Evolutionary conservation across 805 yeast species (phyloP), one percentile per base, ranked within the genome.

Genomic region (Candida germanica): DNA sequence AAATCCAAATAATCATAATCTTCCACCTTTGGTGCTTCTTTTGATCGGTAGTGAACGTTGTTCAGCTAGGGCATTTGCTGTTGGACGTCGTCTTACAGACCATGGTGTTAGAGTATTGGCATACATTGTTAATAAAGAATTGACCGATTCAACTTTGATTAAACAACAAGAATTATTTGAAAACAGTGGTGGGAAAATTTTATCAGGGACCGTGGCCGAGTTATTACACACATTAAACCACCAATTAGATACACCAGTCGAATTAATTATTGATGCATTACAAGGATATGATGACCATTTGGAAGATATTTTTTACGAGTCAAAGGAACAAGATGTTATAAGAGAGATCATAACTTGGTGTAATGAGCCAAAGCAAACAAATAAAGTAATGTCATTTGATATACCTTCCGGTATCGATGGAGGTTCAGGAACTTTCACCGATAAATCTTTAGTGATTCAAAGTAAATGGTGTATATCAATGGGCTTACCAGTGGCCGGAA

Each of bases 351-450:
- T 86, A 17, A 56, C 61, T 4, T 88, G 96, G 95, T 74, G 82
- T 39, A 84, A 85, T 47, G 56, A 54, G 21, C 64, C 68, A 6
- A 12, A 32, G 4, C 45, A 60, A 35, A 54, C 53, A 34, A 58
- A 71, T 5, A 69, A 73, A 25, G 62, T 73, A 7, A 50, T 85
- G 61, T 83, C 95, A 0, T 53, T 88, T 18, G 95, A 87, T 51
- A 74, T 85, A 18, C 89, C 95, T 4, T 75, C 88, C 1, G 96
- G 96, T 4, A 64, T 83, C 26, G 95, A 86, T 51, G 81, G 88
- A 6, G 86, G 93, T 4, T 77, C 94, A 0, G 97, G 96, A 6
- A 64, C 60, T 17, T 53, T 54, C 6, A 53, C 47, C 46, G 63
- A 53, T 31, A 47, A 51, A 6, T 44, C 55, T 18, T 46, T 63